Base-by-base conservation (phyloP, 768 basidiomycete genomes). In the Tricholoma sp. region DNA sequence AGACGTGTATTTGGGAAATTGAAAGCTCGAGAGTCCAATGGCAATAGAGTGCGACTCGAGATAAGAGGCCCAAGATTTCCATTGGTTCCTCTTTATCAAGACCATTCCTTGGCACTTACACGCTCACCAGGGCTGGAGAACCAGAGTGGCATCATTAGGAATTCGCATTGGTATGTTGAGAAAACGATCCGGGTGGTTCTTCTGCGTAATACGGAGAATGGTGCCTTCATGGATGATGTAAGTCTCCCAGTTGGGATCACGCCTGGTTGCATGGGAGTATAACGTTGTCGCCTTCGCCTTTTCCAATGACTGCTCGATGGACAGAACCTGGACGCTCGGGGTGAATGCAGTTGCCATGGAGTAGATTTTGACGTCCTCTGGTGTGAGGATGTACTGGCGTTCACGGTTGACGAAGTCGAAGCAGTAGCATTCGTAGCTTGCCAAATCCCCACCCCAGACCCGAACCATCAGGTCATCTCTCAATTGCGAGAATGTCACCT, bases 161-260 rank as follows among this genome's bases (percentile, higher is more conserved):
- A 12, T 35, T 35, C 14, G 12, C 51, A 52, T 35, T 19, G 51
- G 51, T 22, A 52, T 52, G 51, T 32, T 14, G 51, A 52, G 32
- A 39, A 22, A 37, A 32, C 16, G 19, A 52, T 52, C 51, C 1
- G 35, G 22, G 51, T 22, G n/a, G 55, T 58, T 55, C 39, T 51
- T 45, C 45, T 57, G 61, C 11, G 35, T 60, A 54, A 63, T 56
- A 52, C 54, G 54, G 27, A 63, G 61, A 54, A 60, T 45, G 54
- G 54, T 63, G 37, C 61, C 59, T 58, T 61, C 56, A 34, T 1
- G 55, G 41, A 59, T 46, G 27, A 62, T 1, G 56, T 62, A 62
- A 11, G 61, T 62, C 43, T 63, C 61, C 61, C 61, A 60, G 47
- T 63, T 47, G 49, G 59, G 56, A 50, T 63, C 61, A 46, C 11